Evolutionary conservation across 2,329 filamentous ascomycete species (phyloP), one percentile per base, ranked within the genome.

Genomic region (Trichoderma semiorbis): DNA sequence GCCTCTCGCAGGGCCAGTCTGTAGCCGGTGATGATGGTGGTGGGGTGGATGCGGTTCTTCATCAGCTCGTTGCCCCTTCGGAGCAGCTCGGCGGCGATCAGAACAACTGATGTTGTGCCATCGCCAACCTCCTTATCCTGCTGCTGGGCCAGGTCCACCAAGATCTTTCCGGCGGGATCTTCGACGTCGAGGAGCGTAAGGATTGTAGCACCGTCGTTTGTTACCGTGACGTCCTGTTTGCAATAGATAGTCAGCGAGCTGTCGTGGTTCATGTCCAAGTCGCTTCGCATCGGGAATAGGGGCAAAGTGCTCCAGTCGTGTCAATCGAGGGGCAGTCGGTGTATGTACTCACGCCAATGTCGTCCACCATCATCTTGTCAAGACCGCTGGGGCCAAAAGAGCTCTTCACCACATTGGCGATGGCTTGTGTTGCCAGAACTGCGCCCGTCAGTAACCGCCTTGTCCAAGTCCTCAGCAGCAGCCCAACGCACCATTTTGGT

Each of bases 321-420:
- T 12, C 50, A n/a, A 64, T 65, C 24, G 69, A 28, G 53, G 53
- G 69, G 28, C 21, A 57, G 70, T 32, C 55, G 39, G 32, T 39
- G 66, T 61, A 62, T 71, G 67, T 64, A 74, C 91, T 78, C 89
- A 94, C 92, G 80, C 96, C 96, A 82, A 99, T 98, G 81, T 99
- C 96, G 85, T 99, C 96, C 78, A 99, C 96, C 96, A 99, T 98
- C 96, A 99, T 99, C 89, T 99, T 99, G 83, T 99, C 96, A 76
- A 99, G 89, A 63, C 96, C 96, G 74, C 94, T 97, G 66, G 96
- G 96, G 70, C 96, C 96, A 81, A 99, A 99, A 18, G 96, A 99
- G 83, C 93, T 97, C 87, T 97, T 98, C 83, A 99, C 94, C 73
- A 99, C 95, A 90, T 98, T 99, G 78, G 96, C 92, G 79, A 99